phyloP scores from a whole-genome alignment of 371 early-diverging fungal genomes.

The Gilbertella persicaria region DNA sequence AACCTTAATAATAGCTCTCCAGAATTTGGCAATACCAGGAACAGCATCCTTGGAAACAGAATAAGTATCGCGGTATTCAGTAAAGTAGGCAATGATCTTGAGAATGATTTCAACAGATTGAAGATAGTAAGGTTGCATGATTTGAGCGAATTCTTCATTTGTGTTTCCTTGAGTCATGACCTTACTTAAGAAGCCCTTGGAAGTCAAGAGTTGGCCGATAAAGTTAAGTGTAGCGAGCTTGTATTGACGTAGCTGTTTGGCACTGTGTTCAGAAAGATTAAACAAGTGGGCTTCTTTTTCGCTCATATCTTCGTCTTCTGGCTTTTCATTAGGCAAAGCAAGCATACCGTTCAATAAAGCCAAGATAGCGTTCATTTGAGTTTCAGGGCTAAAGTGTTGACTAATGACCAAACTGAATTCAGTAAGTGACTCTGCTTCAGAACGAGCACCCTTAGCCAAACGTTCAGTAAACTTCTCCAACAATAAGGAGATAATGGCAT shows the following conservation, averaged over 20 bases:
- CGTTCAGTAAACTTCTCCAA: constrained; percentile 70
- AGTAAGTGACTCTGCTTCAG: constrained; percentile 59
- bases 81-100: constrained; percentile 59
- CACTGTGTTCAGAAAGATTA: constrained; percentile 54
- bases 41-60: constrained; percentile 36
- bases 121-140: constrained; percentile 57
- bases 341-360: constrained; percentile 62
- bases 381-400: constrained; percentile 63
- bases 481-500: constrained; percentile 72
- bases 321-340: constrained; percentile 65
- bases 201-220: constrained; percentile 63
- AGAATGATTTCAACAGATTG: constrained; percentile 49
- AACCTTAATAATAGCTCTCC: constrained; percentile 62
- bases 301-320: constrained; percentile 39
- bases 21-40: constrained; percentile 54
- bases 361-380: constrained; percentile 71
- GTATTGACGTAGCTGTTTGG: constrained; percentile 76
- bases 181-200: constrained; percentile 66
- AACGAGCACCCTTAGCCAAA: constrained; percentile 52
- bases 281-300: constrained; percentile 34
- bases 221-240: constrained; percentile 74
- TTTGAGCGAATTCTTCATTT: constrained; percentile 33
- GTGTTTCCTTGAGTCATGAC: constrained; percentile 44
- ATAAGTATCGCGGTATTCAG: constrained; percentile 42
- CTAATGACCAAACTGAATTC: constrained; percentile 71